Evolutionary conservation across 2,329 filamentous ascomycete species (phyloP).

Genomic region (Calonectria pteridis): DNA sequence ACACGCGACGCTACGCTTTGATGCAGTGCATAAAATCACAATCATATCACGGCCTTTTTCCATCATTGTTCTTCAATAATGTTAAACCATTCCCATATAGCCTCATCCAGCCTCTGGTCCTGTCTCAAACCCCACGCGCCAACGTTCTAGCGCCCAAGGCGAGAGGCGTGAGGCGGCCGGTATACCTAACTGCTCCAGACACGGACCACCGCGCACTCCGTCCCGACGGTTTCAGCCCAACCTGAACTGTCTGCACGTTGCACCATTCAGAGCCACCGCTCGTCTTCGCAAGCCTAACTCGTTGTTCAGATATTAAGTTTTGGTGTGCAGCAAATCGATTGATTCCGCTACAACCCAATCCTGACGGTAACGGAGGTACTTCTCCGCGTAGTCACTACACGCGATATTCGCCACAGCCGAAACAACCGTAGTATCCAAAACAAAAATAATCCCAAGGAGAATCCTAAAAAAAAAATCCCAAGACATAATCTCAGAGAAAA

Average conservation of each 20-base stretch:
- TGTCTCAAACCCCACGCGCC: neutral
- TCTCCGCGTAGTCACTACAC: neutral
- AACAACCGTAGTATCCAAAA: neutral
- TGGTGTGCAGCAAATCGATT: neutral
- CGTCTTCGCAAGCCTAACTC: neutral
- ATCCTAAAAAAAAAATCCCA: neutral
- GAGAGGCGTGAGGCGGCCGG: neutral
- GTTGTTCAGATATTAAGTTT: neutral
- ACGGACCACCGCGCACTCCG: neutral
- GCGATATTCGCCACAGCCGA: neutral
- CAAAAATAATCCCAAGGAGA: neutral
- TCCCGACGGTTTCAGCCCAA: constrained; percentile 1
- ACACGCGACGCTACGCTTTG: constrained; percentile 1
- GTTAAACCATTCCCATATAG: neutral
- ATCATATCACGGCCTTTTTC: neutral
- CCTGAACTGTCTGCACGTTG: constrained; percentile 7
- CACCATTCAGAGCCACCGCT: neutral
- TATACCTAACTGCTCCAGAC: neutral
- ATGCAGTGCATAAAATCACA: neutral
- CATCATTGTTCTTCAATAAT: neutral
- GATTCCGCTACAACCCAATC: neutral
- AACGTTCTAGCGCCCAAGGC: neutral
- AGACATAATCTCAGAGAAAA: neutral
- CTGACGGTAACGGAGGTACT: neutral
- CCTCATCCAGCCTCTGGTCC: neutral